Conservation (phyloP, 2,329 filamentous ascomycete species). For the Nothophoma quercina region DNA sequence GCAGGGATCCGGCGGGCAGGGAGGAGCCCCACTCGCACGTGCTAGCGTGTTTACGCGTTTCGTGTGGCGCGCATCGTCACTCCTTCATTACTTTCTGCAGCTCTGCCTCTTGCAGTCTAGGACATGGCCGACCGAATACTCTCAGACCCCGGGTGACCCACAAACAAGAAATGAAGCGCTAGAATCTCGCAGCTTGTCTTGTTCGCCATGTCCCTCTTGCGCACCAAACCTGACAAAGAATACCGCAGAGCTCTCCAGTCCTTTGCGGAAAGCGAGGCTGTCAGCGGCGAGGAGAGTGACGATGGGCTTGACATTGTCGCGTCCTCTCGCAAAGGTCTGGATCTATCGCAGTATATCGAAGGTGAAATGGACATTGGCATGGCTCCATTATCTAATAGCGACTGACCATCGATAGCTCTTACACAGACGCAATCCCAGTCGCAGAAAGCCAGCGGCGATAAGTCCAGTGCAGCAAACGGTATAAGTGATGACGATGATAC, state of each 20-base stretch:
- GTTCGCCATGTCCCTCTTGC: conserved; percentile 28
- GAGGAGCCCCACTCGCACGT: conserved; percentile 38
- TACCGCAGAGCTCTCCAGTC: conserved; percentile 30
- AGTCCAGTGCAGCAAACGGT: too few species aligned
- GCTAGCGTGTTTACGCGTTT: conserved; percentile 34
- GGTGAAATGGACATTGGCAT: too few species aligned
- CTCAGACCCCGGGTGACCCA: neutral
- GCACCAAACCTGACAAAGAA: conserved; percentile 18
- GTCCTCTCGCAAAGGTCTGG: conserved; percentile 40
- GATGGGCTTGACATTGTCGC: conserved; percentile 54
- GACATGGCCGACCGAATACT: neutral
- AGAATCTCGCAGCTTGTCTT: neutral
- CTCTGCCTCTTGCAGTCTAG: neutral
- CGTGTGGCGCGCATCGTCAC: neutral
- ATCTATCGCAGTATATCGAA: conserved; percentile 46
- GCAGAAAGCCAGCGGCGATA: conserved; percentile 15
- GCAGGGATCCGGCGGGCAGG: conserved; percentile 17
- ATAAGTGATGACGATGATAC: conserved; percentile 23
- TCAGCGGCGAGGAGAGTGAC: conserved; percentile 47
- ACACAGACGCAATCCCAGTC: conserved; percentile 38
- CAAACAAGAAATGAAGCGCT: neutral
- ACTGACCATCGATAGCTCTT: conserved; percentile 29
- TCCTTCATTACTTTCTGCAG: too few species aligned
- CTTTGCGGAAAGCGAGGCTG: conserved; percentile 37
- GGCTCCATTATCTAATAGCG: too few species aligned